Percentiles rank a stretch among this genome's conserved stretches.
Evolutionary conservation across 108 stramenopile genomes (phyloP).

Genomic region (Nitzschia palea): DNA sequence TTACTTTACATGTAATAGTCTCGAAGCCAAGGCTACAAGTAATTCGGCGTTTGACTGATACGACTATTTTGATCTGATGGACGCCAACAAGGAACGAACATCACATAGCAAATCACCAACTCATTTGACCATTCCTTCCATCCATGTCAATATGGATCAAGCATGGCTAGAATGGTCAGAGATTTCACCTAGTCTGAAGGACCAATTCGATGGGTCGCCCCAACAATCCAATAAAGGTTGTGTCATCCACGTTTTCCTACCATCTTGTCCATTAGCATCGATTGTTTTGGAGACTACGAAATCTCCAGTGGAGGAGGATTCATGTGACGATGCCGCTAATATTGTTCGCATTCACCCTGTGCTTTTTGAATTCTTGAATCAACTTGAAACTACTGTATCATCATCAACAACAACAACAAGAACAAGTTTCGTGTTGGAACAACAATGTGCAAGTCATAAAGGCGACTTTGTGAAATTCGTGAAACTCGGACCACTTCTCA

Average conservation of each 20-base stretch:
- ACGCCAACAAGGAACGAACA: too few species aligned
- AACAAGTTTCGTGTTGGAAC: not conserved
- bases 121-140: too few species aligned
- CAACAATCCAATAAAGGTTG: not conserved
- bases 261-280: conserved; percentile 6
- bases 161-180: not conserved
- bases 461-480: not conserved
- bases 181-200: not conserved
- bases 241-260: not conserved
- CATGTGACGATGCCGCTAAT: not conserved
- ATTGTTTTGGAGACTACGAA: not conserved
- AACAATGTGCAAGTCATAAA: not conserved
- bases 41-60: too few species aligned
- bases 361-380: conserved; percentile 4
- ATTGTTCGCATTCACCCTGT: conserved; percentile 8
- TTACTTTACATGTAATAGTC: too few species aligned
- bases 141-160: not conserved
- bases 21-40: too few species aligned
- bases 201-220: not conserved
- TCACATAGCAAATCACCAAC: too few species aligned
- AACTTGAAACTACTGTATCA: not conserved
- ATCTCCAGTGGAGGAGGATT: not conserved
- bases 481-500: not conserved
- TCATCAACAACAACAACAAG: not conserved
- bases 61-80: too few species aligned